Evolutionary conservation across 495 filamentous ascomycete species (phyloP), one percentile per base, ranked within the genome.

Genomic region (Aspergillus haitiensis): DNA sequence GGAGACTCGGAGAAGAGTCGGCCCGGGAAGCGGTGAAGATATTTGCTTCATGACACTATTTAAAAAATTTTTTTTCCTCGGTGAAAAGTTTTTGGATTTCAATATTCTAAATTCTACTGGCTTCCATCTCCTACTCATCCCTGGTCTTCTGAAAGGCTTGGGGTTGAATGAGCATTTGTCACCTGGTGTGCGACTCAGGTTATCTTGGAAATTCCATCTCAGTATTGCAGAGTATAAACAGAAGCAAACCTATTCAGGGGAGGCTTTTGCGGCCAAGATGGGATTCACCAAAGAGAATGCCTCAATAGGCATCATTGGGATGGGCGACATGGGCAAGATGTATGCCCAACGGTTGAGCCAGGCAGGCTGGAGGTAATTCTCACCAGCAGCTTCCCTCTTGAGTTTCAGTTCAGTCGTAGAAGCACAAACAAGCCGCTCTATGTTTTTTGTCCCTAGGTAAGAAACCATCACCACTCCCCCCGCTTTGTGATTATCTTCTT

Each of bases 261-360:
- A 36, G 32, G 9, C 42, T 54, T 58, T 46, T 55, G 32, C 59
- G 53, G 62, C 64, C 58, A 64, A 42, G 34, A 78, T 80, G 76
- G 70, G 64, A 36, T 74, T 74, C 56, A 77, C 67, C 47, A 87
- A 88, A 80, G 80, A 88, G 58, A 75, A 80, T 67, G 87, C 88
- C 70, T 80, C 80, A 37, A 84, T 98, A 61, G 94, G 94, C 67
- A 92, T 98, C 64, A 97, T 98, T 68, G 94, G 94, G 35, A 97
- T 98, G 92, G 94, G 94, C 21, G 92, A 97, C 66, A 98, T 98
- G 94, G 94, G 94, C 73, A 97, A 91, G 84, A 96, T 98, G 95
- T 98, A 98, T 76, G 89, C 95, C 65, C 81, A 89, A 67, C 82
- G 86, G 66, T 82, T 98, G 67, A 91, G 91, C 68, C 81, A 78